phyloP scores from a whole-genome alignment of 345 rosid genomes.

The Firmiana major region DNA sequence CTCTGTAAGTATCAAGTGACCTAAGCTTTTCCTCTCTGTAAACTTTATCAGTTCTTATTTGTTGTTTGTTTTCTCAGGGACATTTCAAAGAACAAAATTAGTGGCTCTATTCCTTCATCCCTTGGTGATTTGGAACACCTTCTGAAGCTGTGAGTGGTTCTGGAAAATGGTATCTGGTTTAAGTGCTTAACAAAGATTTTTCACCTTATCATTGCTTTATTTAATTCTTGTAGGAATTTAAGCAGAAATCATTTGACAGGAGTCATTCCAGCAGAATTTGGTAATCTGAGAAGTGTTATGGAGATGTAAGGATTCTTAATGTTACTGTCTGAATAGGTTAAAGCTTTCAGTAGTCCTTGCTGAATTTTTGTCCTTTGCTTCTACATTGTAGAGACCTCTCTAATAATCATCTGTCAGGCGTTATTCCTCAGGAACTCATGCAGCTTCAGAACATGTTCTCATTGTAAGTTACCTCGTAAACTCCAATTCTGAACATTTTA shows the following conservation, averaged over 20 bases:
- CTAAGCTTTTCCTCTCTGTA: background rate
- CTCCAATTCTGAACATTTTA: background rate
- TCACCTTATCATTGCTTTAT: slow-evolving; percentile 12
- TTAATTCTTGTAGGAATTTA: slow-evolving; percentile 53
- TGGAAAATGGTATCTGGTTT: slow-evolving; percentile 5
- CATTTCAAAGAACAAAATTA: slow-evolving; percentile 74
- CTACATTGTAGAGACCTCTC: slow-evolving; percentile 74
- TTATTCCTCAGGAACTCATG: slow-evolving; percentile 74
- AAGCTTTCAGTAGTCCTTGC: slow-evolving; percentile 1
- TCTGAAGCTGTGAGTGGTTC: slow-evolving; percentile 66
- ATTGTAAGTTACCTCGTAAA: slow-evolving; percentile 43
- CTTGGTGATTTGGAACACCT: slow-evolving; percentile 97
- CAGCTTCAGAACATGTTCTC: slow-evolving; percentile 69
- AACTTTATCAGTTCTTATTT: slow-evolving; percentile 1
- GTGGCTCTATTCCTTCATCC: slow-evolving; percentile 80
- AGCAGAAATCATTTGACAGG: slow-evolving; percentile 75
- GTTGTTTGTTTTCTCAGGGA: slow-evolving; percentile 46
- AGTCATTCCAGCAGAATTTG: slow-evolving; percentile 77
- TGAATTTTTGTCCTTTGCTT: slow-evolving; percentile 15
- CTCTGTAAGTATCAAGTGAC: slow-evolving; percentile 56
- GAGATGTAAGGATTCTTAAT: slow-evolving; percentile 61
- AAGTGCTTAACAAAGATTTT: slow-evolving; percentile 6
- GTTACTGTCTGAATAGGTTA: background rate
- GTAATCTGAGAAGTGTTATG: slow-evolving; percentile 83
- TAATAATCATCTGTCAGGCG: slow-evolving; percentile 65